Base-by-base conservation (phyloP, 495 filamentous ascomycete species). In the Hyaloscypha finlandica region DNA sequence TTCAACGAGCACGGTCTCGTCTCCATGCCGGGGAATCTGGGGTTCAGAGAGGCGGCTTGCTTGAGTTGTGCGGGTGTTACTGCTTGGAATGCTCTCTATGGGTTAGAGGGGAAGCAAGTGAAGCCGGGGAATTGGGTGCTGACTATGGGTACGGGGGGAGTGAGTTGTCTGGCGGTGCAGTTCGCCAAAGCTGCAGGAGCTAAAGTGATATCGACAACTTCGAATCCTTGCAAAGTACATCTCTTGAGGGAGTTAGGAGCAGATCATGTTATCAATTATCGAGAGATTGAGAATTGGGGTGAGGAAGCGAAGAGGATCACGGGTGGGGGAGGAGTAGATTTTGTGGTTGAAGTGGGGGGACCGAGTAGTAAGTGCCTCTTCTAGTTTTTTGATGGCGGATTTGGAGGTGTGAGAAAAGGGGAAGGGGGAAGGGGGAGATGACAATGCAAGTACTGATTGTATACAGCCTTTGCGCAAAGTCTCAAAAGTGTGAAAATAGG, bases 121-220 rank as follows among this genome's bases (percentile, higher is more conserved):
- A 85, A 83, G 75, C 86, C 89, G 0, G 92, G 92, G 1, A 80
- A 94, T 61, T 80, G 76, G 4, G 90, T 96, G 2, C 75, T 96
- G 25, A 89, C 90, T 4, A 90, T 94, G 72, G 92, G 92, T 32
- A 94, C 91, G 6, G 92, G 92, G 3, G 92, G 92, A 67, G 92
- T 96, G 12, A 89, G 85, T 67, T 84, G 93, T 12, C 94, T 95
- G 71, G 90, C 82, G 19, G 68, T 94, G 61, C 89, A 93, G 84
- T 94, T 95, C 70, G 92, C 92, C 55, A 94, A 92, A 77, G 90
- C 91, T 0, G 90, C 89, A 12, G 92, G 92, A 48, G 92, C 92
- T 4, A 87, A 69, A 8, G 90, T 95, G 35, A 94, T 0, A 95
- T 92, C 0, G 95, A 92, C 0, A 92, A 89, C 0, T 87, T 86